Percentiles rank a stretch among this genome's conserved stretches.
Conservation (phyloP, 2,329 filamentous ascomycete species). For the Trichoderma simmonsii region DNA sequence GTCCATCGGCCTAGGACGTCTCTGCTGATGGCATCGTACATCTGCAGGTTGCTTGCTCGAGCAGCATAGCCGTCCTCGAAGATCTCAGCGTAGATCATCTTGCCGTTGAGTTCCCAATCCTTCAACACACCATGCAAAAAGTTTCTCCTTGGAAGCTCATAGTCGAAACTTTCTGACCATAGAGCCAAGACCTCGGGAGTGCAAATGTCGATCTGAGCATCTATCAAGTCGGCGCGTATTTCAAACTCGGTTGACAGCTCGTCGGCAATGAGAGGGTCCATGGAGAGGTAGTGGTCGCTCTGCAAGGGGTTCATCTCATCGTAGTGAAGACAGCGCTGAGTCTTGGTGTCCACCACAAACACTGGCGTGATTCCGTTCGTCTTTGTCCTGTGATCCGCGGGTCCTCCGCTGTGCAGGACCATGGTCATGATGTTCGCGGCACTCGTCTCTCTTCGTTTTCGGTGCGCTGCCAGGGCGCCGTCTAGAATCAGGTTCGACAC, state of each 20-base stretch:
- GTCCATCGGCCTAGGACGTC: constrained; percentile 87
- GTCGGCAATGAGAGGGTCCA: constrained; percentile 78
- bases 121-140: constrained; percentile 91
- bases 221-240: constrained; percentile 81
- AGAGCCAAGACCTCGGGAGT: constrained; percentile 91
- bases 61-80: constrained; percentile 81
- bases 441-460: constrained; percentile 74
- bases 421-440: constrained; percentile 98
- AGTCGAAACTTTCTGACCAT: constrained; percentile 98
- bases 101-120: constrained; percentile 94
- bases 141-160: constrained; percentile 82
- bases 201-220: constrained; percentile 95
- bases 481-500: constrained; percentile 89
- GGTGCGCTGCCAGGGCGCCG: constrained; percentile 71
- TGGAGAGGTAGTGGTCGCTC: constrained; percentile 61
- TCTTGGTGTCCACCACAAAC: constrained; percentile 80
- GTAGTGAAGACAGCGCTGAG: constrained; percentile 84
- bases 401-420: constrained; percentile 75
- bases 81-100: constrained; percentile 92
- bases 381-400: constrained; percentile 70
- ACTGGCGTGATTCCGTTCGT: constrained; percentile 71
- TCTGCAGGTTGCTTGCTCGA: constrained; percentile 77
- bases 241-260: constrained; percentile 70
- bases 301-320: constrained; percentile 78
- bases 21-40: constrained; percentile 84